Base-by-base conservation (phyloP, 352 stramenopile genomes). In the Elongisporangium senticosum region DNA sequence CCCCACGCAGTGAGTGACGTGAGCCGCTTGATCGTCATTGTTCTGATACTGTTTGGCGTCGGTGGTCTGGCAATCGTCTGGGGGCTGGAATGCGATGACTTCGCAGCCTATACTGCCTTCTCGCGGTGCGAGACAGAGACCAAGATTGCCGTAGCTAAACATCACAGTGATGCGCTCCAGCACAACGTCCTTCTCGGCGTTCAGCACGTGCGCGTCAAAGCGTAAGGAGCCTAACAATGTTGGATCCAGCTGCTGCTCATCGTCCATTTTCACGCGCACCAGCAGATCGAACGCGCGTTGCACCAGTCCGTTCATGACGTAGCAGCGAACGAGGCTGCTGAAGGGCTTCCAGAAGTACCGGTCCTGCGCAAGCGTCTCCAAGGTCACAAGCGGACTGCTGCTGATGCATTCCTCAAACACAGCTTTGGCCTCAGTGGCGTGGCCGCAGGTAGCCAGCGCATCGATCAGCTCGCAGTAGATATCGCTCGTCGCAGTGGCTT, bases 351-450 rank as follows among this genome's bases (percentile, higher is more conserved):
- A 85, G 28, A 72, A 72, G 49, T 70, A 48, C 19, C 56, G 49
- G 7, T 68, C 51, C 20, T 40, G 58, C 13, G 65, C 67, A 26
- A 79, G 76, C 0, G 53, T 40, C n/a, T 59, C 68, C 1, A 85
- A 61, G 6, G 65, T 70, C 6, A 69, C 15, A 10, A 79, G 37
- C 21, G 59, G 47, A 33, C 63, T 67, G 13, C 58, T 64, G 11
- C 68, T 65, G 8, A 85, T 50, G 20, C 68, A 85, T 33, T 79
- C 74, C 52, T 79, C 68, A 23, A 82, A 83, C n/a, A 81, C 70
- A 10, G 65, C 63, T 51, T 82, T 79, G 22, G 72, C 66, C 43
- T 85, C 75, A 23, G 68, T 69, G 5, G 67, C 55, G 40, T 83
- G 75, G 1, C 66, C 60, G 19, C 75, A 85, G 15, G 51, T 21